Evolutionary conservation across 208 protist species (phyloP).

Genomic region (Vickermania ingenoplastis): DNA sequence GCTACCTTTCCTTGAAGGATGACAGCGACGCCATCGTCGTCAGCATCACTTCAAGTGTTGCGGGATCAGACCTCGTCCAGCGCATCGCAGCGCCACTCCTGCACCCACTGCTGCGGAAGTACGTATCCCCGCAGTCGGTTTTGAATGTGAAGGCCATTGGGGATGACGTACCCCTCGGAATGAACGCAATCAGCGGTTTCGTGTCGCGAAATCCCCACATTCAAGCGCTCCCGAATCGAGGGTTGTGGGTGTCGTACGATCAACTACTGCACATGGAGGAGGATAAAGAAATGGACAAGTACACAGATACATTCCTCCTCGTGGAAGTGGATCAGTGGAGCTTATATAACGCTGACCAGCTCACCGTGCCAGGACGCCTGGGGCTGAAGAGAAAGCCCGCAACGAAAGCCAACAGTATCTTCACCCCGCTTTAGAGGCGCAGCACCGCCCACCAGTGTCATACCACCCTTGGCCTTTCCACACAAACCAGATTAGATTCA

Average conservation of each 20-base stretch:
- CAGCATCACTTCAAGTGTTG: conserved; percentile 51
- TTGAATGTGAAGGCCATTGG: conserved; percentile 6
- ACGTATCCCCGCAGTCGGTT: background rate
- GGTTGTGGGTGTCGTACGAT: conserved; percentile 78
- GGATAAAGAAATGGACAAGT: conserved; percentile 18
- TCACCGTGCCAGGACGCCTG: conserved; percentile 66
- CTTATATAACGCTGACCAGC: conserved; percentile 82
- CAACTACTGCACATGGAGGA: conserved; percentile 60
- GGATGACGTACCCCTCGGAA: conserved; percentile 42
- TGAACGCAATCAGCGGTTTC: conserved; percentile 73
- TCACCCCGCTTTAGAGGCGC: background rate
- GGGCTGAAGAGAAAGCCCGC: conserved; percentile 21
- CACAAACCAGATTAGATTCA: too few species aligned
- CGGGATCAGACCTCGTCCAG: conserved; percentile 50
- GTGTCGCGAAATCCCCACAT: conserved; percentile 64
- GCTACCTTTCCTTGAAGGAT: conserved; percentile 58
- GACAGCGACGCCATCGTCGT: conserved; percentile 79
- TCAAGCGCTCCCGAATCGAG: conserved; percentile 41
- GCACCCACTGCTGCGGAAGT: conserved; percentile 31
- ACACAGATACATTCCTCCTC: conserved; percentile 28
- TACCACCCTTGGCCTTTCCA: too few species aligned
- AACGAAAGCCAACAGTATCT: background rate
- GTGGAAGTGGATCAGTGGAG: conserved; percentile 79
- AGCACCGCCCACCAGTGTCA: too few species aligned
- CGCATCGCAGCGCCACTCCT: conserved; percentile 29